Base-by-base conservation (phyloP, 169 alveolate genomes). In the Eimeria praecox region DNA sequence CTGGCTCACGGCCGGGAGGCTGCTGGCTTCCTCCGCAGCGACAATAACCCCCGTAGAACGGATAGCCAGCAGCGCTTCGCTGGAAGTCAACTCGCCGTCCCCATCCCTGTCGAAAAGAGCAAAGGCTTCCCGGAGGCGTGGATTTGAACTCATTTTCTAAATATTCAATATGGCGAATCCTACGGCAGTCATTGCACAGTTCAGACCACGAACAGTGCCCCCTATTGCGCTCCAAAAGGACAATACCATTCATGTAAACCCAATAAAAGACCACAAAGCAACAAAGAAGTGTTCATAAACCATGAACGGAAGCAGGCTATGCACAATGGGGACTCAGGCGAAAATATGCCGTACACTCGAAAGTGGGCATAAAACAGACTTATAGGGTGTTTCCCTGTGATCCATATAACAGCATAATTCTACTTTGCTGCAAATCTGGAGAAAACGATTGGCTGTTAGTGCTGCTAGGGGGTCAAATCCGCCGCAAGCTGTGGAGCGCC, bases 81-180 rank as follows among this genome's bases (percentile, higher is more conserved):
- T 40, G 75, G 91, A 82, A 22, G 92, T 33, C 62, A 92, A 42
- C 69, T 78, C 95, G 1, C 95, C 95, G 35, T 92, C 95, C 20
- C 95, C 95, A 59, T 92, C 95, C 16, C 66, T 27, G 73, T 92
- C 95, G 52, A 92, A 92, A 52, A 92, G 90, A n/a, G 95, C 95
- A 78, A 92, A 92, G 38, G 95, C 95, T 52, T 92, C 95, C 38
- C 95, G 95, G 10, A 92, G 64, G 71, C 92, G 92, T n/a, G 92
- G 83, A 27, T 64, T 69, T n/a, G 90, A 56, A 9, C 92, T 6
- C 91, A 80, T 80, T 27, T 78, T 49, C 90, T 46, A 20, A 20
- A 54, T 75, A 40, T 20, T 18, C 85, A 73, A 30, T 12, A 20
- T 22, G 62, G 59, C 20, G 35, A 35, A 18, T 5, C 62, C 86